Conservation (phyloP, 345 rosid genomes). For the Eucalyptus melliodora region DNA sequence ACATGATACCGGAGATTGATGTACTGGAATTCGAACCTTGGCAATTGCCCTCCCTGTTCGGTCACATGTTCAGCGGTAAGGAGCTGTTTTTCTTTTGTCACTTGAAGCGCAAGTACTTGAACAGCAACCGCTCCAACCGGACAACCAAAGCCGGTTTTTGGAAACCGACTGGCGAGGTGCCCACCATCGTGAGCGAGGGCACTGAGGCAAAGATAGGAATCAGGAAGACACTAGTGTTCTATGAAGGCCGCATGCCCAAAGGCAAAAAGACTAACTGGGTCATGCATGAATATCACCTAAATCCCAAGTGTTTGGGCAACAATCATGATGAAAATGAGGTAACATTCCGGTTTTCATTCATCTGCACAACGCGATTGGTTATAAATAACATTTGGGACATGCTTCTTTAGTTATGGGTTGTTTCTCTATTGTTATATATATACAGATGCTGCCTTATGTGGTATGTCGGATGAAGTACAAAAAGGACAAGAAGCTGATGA, state of each 20-base stretch:
- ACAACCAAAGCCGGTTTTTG: conserved; percentile 26
- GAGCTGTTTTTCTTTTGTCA: conserved; percentile 22
- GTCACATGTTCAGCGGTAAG: background rate
- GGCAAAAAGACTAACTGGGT: conserved; percentile 9
- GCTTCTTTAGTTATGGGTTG: background rate
- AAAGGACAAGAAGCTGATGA: background rate
- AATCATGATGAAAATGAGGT: background rate
- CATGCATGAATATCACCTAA: conserved; percentile 13
- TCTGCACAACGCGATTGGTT: background rate
- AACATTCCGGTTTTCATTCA: background rate
- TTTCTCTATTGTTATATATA: background rate
- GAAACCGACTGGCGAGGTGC: too few species aligned
- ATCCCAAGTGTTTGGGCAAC: background rate
- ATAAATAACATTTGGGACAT: background rate
- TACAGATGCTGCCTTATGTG: background rate
- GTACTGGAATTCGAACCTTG: conserved; percentile 28
- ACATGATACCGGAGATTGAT: conserved; percentile 11
- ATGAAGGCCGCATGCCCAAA: background rate
- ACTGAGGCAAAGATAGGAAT: too few species aligned
- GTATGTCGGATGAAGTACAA: background rate
- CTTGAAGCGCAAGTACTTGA: background rate
- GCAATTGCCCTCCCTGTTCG: conserved; percentile 20
- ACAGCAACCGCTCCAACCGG: conserved; percentile 3
- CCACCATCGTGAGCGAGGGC: background rate
- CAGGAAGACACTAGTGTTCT: conserved; percentile 29